phyloP scores from a whole-genome alignment of 257 asterid species.

The Thymus mandschuricus region DNA sequence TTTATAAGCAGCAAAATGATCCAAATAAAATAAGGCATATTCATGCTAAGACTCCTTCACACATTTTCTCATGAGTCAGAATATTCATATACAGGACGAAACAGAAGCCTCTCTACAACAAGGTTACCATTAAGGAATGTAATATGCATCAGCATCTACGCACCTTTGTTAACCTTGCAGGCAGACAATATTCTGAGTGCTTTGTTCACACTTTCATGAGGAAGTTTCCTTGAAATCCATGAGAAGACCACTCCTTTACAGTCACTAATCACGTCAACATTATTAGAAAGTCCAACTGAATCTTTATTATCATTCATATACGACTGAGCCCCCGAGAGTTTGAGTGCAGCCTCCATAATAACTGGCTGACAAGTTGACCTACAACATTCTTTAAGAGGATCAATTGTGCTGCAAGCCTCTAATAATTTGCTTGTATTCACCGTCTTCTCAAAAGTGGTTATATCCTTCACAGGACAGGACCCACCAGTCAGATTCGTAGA shows the following conservation, averaged over 20 bases:
- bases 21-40: constrained; percentile 1
- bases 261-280: constrained; percentile 65
- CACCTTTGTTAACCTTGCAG: constrained; percentile 97
- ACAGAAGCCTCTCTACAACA: background rate
- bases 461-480: constrained; percentile 90
- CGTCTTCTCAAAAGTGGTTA: constrained; percentile 65
- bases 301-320: constrained; percentile 56
- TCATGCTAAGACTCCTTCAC: background rate
- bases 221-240: constrained; percentile 82
- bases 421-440: constrained; percentile 87
- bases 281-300: constrained; percentile 54
- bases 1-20: constrained; percentile 11
- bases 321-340: constrained; percentile 65
- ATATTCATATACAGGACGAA: background rate
- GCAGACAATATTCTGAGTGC: constrained; percentile 88
- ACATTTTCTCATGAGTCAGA: constrained; percentile 1
- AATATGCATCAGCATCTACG: constrained; percentile 15
- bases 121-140: background rate
- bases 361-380: constrained; percentile 89
- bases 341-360: constrained; percentile 87
- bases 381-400: constrained; percentile 95
- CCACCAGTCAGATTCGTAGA: constrained; percentile 91
- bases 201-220: constrained; percentile 72
- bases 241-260: constrained; percentile 90
- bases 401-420: constrained; percentile 84